Conservation (phyloP, 164 flowering plant genomes). For the Dillenia suffruticosa region DNA sequence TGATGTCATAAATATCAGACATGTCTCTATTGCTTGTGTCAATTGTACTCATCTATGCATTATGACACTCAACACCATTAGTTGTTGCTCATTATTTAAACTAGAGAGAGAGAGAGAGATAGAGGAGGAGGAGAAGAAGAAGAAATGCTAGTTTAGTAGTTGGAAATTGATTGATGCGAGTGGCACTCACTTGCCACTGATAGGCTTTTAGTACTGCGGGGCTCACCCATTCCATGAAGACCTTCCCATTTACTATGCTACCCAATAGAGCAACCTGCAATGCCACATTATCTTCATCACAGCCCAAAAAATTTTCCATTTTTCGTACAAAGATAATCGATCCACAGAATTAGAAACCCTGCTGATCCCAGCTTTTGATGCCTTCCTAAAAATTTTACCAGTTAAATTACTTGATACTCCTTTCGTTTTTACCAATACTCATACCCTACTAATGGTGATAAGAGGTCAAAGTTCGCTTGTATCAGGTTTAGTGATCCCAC, state of each 20-base stretch:
- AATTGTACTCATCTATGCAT: conserved; percentile 35
- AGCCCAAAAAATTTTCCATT: too few species aligned
- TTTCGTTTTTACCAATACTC: neutral
- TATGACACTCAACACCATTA: neutral
- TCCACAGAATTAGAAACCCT: too few species aligned
- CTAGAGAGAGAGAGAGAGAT: neutral
- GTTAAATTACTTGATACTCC: neutral
- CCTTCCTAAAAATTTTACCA: neutral
- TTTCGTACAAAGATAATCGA: too few species aligned
- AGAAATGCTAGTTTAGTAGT: too few species aligned
- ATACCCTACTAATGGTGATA: too few species aligned
- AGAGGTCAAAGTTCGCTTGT: too few species aligned
- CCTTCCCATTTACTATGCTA: conserved; percentile 69
- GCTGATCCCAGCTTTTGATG: too few species aligned
- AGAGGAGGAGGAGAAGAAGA: neutral
- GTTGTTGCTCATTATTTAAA: neutral
- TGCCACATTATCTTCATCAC: too few species aligned
- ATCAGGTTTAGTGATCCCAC: too few species aligned
- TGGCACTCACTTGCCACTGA: conserved; percentile 62
- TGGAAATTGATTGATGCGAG: too few species aligned
- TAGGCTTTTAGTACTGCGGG: conserved; percentile 76
- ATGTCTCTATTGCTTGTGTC: conserved; percentile 37
- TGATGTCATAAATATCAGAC: conserved; percentile 50
- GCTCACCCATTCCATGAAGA: conserved; percentile 71
- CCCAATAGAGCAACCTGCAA: conserved; percentile 53